Evolutionary conservation across 2,329 filamentous ascomycete genomes (phyloP), one percentile per base, ranked within the genome.

Genomic region (Xylaria sp.): DNA sequence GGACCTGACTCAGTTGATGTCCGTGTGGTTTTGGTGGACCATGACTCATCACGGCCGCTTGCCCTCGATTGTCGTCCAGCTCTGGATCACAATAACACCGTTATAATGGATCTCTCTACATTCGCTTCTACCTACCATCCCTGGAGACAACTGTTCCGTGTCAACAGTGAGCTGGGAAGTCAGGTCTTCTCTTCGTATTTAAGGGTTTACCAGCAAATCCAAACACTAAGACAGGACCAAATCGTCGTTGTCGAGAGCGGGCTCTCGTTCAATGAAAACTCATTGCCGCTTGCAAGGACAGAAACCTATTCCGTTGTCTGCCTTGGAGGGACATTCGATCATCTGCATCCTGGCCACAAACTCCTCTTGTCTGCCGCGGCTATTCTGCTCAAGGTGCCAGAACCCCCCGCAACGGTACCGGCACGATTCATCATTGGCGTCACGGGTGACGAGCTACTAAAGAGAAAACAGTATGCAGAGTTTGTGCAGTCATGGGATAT

Each of bases 281-380:
- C 67, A 16, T 54, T 67, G 2, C 57, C 65, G 4, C 49, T 59
- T 19, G 55, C 65, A 13, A 42, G 68, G 48, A 71, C 71, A 1
- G 63, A 65, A 23, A 69, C 73, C 48, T 83, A 90, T 72, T 76
- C 79, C 60, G 81, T 84, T 11, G 88, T 95, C 54, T 90, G 88
- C 55, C 84, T 97, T 10, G 94, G 93, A 35, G 94, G 94, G 8
- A 99, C 94, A 0, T 99, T 97, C 75, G 94, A 99, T 73, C 92
- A 97, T 74, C 82, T 99, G 19, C 94, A 99, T 72, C 87, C 90
- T 3, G 94, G 94, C 4, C 94, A 99, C 78, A 99, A 97, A 76
- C 80, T 97, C n/a, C 83, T 99, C 18, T 83, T 99, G 18, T 92
- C 92, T n/a, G 92, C 92, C 62, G 90, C 89, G 0, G 84, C 87